Evolutionary conservation across 2,329 filamentous ascomycete genomes (phyloP).

Genomic region (Paradendryphiella salina): DNA sequence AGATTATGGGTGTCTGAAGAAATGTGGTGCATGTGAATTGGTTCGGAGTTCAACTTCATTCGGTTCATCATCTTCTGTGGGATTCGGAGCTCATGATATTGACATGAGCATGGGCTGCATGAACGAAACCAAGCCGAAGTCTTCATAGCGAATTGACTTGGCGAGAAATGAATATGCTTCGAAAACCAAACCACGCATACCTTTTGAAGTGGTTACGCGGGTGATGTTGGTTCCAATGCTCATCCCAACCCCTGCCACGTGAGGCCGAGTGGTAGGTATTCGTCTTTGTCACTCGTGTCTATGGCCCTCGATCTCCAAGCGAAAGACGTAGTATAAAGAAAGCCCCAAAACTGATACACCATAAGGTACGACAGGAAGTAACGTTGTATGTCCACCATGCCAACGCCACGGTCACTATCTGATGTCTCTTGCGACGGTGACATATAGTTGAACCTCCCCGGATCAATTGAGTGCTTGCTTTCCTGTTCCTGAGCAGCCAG

Average conservation of each 20-base stretch:
- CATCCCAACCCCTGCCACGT: too few species aligned
- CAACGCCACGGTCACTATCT: not conserved
- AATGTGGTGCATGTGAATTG: slow-evolving; percentile 15
- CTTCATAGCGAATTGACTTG: slow-evolving; percentile 16
- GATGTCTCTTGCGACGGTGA: not conserved
- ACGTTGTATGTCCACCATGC: not conserved
- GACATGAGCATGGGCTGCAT: slow-evolving; percentile 15
- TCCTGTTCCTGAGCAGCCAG: too few species aligned
- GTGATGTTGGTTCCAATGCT: not conserved
- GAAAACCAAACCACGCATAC: slow-evolving; percentile 6
- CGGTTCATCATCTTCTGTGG: slow-evolving; percentile 22
- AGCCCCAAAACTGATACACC: too few species aligned
- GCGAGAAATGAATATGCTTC: slow-evolving; percentile 18
- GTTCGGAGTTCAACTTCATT: slow-evolving; percentile 27
- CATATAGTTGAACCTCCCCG: not conserved
- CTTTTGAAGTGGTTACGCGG: not conserved
- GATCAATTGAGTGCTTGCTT: too few species aligned
- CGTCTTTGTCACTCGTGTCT: too few species aligned
- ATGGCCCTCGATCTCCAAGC: too few species aligned
- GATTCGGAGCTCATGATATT: slow-evolving; percentile 17
- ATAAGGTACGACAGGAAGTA: too few species aligned
- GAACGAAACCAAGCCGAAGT: slow-evolving; percentile 13
- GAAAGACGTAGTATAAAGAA: too few species aligned
- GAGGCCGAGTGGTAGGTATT: too few species aligned
- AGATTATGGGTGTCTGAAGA: slow-evolving; percentile 21